These are phyloP conservation scores for Pisolithus thermaeus DNA, from an alignment of 1,284 basidiomycete species.

Conservation along the genomic window DNA sequence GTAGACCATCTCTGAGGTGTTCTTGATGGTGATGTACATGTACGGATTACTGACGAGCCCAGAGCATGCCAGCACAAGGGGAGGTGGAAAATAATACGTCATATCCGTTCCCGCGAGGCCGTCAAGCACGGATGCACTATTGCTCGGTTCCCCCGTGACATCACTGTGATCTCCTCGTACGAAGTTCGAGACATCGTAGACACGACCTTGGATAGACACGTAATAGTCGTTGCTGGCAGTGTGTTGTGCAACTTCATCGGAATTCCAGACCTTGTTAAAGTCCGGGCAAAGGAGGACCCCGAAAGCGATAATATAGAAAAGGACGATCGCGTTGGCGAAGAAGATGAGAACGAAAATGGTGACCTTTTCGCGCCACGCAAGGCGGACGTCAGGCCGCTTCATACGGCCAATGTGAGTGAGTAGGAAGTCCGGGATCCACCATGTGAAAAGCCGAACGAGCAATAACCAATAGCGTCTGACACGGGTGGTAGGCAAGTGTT, in stretches of 20 bases:
- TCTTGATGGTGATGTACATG: slow-evolving; percentile 54
- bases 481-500: slow-evolving; percentile 68
- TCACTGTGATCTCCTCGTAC: slow-evolving; percentile 85
- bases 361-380: slow-evolving; percentile 97
- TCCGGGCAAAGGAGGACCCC: slow-evolving; percentile 89
- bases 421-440: slow-evolving; percentile 76
- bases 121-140: slow-evolving; percentile 61
- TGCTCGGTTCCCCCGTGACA: slow-evolving; percentile 59
- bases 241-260: slow-evolving; percentile 71
- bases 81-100: slow-evolving; percentile 85
- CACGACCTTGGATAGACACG: slow-evolving; percentile 84
- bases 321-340: slow-evolving; percentile 72
- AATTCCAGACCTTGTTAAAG: slow-evolving; percentile 85
- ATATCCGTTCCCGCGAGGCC: slow-evolving; percentile 84
- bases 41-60: slow-evolving; percentile 60
- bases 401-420: slow-evolving; percentile 76
- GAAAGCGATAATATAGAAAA: slow-evolving; percentile 92
- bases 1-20: slow-evolving; percentile 56
- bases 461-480: slow-evolving; percentile 68
- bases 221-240: slow-evolving; percentile 71
- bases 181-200: slow-evolving; percentile 92
- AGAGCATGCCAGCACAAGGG: slow-evolving; percentile 73
- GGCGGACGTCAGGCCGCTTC: slow-evolving; percentile 92
- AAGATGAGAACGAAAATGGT: slow-evolving; percentile 89
- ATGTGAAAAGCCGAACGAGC: slow-evolving; percentile 74